These are phyloP conservation scores for Calonectria pteridis DNA, from an alignment of 2,329 filamentous ascomycete genomes.

Conservation along the genomic window DNA sequence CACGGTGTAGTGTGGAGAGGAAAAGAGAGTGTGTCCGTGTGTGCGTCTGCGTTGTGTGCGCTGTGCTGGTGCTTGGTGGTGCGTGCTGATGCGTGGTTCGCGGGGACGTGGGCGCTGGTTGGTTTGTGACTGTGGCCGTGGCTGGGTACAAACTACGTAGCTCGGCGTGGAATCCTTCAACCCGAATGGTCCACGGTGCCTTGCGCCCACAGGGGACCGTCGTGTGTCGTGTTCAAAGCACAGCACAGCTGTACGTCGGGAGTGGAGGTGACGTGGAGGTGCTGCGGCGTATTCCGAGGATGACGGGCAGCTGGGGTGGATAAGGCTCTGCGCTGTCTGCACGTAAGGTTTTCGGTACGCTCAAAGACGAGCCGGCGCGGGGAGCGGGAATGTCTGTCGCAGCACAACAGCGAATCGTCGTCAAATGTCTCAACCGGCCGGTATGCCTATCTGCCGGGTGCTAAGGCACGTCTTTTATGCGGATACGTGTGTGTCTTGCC, in stretches of 20 bases:
- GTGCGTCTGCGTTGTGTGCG: background rate
- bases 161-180: background rate
- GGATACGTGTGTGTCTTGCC: background rate
- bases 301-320: conserved; percentile 15
- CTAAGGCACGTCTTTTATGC: background rate
- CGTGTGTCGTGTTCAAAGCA: background rate
- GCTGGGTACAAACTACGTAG: background rate
- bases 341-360: conserved; percentile 7
- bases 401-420: background rate
- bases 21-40: conserved; percentile 25
- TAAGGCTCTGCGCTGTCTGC: background rate
- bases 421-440: background rate
- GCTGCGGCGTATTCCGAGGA: conserved; percentile 15
- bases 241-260: background rate
- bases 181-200: background rate
- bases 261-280: conserved; percentile 22
- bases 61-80: conserved; percentile 1
- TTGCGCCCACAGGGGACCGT: background rate
- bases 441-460: conserved; percentile 1
- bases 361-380: background rate
- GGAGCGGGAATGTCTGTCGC: conserved; percentile 13
- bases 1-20: background rate
- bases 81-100: conserved; percentile 9
- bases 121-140: background rate
- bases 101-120: conserved; percentile 5